A percentile compares a stretch with the other conserved stretches of the same genome.
phyloP scores from a whole-genome alignment of 257 asterid genomes.

The Vinca minor region DNA sequence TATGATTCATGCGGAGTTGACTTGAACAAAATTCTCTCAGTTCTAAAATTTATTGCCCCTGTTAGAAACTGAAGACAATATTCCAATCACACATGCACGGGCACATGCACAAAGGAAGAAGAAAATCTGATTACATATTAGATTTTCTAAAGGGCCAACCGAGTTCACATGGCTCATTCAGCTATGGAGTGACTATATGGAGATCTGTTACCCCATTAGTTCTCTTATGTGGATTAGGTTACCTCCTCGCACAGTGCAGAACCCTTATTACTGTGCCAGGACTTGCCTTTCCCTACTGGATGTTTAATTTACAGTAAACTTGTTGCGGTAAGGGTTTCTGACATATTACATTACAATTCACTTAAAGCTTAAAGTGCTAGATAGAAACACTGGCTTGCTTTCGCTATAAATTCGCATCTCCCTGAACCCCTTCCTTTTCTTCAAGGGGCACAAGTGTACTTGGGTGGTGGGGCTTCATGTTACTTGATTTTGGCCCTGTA shows the following conservation, averaged over 20 bases:
- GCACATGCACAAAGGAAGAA: too few species aligned
- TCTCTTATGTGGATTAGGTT: too few species aligned
- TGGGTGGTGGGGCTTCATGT: neutral
- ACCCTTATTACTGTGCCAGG: neutral
- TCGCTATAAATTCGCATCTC: neutral
- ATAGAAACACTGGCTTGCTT: neutral
- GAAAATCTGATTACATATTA: too few species aligned
- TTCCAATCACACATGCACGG: neutral
- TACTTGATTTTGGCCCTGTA: neutral
- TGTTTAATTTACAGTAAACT: neutral
- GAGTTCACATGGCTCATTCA: too few species aligned
- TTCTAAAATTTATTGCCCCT: neutral
- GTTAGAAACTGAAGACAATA: conserved; percentile 1
- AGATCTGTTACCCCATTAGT: too few species aligned
- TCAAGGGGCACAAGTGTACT: neutral
- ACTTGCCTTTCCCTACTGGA: too few species aligned
- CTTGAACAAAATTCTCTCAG: neutral
- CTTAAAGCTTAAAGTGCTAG: neutral
- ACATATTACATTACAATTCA: neutral
- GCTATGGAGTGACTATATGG: too few species aligned
- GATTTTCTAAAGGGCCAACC: too few species aligned
- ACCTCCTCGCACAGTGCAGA: too few species aligned
- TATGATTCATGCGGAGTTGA: neutral
- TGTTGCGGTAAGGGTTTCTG: neutral
- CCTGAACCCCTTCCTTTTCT: neutral